Conservation (phyloP, 176 grass and related monocot species). For the Cymbopogon citratus region DNA sequence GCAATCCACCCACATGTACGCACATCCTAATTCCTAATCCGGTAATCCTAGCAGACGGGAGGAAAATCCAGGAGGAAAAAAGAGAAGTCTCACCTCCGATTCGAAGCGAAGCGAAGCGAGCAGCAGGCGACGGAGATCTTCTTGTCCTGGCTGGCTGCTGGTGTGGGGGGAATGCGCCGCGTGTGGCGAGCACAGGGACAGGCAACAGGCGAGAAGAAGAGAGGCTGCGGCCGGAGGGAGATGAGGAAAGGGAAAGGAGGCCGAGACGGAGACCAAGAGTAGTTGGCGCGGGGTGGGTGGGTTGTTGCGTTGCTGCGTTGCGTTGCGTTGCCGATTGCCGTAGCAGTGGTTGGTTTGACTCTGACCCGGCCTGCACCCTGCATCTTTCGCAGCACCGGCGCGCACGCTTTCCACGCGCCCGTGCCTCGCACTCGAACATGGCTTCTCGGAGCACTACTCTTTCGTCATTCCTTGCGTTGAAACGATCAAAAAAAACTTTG, state of each 20-base stretch:
- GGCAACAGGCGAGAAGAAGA: neutral
- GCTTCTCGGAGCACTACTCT: neutral
- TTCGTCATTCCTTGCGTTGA: neutral
- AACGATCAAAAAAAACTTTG: neutral
- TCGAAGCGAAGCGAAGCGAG: neutral
- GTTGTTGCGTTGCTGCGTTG: neutral
- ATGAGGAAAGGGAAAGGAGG: neutral
- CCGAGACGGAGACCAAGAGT: neutral
- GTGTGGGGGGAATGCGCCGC: neutral
- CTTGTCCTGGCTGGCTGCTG: neutral
- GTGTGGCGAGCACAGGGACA: conserved; percentile 24
- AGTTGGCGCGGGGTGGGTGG: neutral
- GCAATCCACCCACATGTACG: neutral
- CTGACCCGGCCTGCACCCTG: neutral
- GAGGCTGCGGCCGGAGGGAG: neutral
- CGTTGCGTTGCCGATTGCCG: neutral
- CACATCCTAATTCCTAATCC: neutral
- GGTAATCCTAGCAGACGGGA: neutral
- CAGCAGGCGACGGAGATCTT: conserved; percentile 2
- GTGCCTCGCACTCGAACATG: neutral
- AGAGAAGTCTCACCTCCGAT: conserved; percentile 24
- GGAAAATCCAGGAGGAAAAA: neutral
- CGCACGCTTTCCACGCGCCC: conserved; percentile 25
- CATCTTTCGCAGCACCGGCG: too few species aligned
- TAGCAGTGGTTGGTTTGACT: conserved; percentile 1